Evolutionary conservation across 2,329 filamentous ascomycete genomes (phyloP).

Genomic region (Aspergillus fijiensis): DNA sequence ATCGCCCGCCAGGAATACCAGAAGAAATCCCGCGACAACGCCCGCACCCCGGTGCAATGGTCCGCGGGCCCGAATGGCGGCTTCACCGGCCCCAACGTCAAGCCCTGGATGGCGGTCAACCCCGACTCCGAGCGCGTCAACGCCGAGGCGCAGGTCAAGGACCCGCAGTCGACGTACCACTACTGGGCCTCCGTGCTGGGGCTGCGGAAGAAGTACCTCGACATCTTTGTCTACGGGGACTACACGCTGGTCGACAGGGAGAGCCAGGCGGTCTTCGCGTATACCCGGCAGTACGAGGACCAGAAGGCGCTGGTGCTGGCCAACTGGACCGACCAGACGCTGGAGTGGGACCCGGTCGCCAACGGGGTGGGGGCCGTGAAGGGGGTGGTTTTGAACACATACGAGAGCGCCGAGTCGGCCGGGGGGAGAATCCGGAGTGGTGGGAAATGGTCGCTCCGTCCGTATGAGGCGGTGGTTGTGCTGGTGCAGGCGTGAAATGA

Average conservation of each 20-base stretch:
- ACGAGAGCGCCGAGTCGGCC: constrained; percentile 23
- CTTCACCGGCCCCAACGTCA: constrained; percentile 56
- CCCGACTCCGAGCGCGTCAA: constrained; percentile 64
- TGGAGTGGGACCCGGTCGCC: constrained; percentile 33
- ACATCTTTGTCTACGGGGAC: constrained; percentile 67
- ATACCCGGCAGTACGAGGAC: constrained; percentile 46
- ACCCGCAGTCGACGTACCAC: constrained; percentile 53
- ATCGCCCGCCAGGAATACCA: constrained; percentile 37
- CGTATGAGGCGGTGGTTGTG: constrained; percentile 35
- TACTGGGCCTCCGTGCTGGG: constrained; percentile 63
- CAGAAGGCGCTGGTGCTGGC: constrained; percentile 38
- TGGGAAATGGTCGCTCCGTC: constrained; percentile 32
- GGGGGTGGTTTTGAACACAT: constrained; percentile 35
- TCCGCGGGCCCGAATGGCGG: constrained; percentile 59
- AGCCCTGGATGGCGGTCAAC: constrained; percentile 71
- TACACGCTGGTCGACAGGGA: constrained; percentile 58
- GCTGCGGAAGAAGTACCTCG: constrained; percentile 59
- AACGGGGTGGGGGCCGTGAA: constrained; percentile 29
- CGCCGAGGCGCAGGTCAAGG: constrained; percentile 48
- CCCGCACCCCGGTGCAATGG: constrained; percentile 72
- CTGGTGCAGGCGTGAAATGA: constrained; percentile 20
- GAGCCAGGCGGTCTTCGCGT: constrained; percentile 56
- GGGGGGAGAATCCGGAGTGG: constrained; percentile 23
- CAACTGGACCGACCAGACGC: constrained; percentile 34
- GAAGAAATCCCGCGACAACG: constrained; percentile 61